Base-by-base conservation (phyloP, 2,329 filamentous ascomycete species). In the Fusarium chaquense region DNA sequence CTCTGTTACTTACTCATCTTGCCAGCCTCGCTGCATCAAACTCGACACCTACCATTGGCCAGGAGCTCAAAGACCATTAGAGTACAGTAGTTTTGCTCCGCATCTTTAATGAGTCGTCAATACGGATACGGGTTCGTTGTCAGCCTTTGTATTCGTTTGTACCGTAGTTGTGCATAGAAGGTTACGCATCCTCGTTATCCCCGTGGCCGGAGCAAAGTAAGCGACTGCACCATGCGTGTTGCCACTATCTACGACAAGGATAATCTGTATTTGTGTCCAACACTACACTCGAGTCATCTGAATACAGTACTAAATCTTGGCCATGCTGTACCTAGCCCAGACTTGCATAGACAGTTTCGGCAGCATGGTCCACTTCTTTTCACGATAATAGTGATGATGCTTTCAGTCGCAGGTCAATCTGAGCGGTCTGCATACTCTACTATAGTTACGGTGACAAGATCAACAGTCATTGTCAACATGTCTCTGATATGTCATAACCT, bases 201-300 rank as follows among this genome's bases (percentile, higher is more conserved):
- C 43, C 32, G 56, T 38, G 52, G n/a, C 24, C 45, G 59, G 59
- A 47, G 59, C 38, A 51, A 58, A 45, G 45, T 53, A 65, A 65
- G 62, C 62, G 62, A 60, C 54, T 59, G 60, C 22, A 59, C 45
- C 40, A 35, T 65, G 52, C 28, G 40, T 47, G 24, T 65, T 65
- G 62, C 62, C 61, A 65, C 62, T 65, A 65, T 65, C 62, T 65
- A 10, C 35, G 52, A 38, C 61, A 58, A 60, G 62, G 62, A 56
- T 60, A n/a, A 35, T 22, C 51, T 43, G 41, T 33, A 24, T 28
- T 58, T 40, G 26, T 44, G 35, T 58, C 58, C 36, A 28, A 24
- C 38, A 41, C n/a, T 18, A 22, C 32, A 28, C 46, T 24, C 41
- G 52, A 67, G 61, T 62, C 66, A 67, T 69, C 56, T 54, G 50